Percentiles rank a stretch among this genome's conserved stretches.
Conservation (phyloP, 768 basidiomycete genomes). For the Boletus pseudo-olivaceus region DNA sequence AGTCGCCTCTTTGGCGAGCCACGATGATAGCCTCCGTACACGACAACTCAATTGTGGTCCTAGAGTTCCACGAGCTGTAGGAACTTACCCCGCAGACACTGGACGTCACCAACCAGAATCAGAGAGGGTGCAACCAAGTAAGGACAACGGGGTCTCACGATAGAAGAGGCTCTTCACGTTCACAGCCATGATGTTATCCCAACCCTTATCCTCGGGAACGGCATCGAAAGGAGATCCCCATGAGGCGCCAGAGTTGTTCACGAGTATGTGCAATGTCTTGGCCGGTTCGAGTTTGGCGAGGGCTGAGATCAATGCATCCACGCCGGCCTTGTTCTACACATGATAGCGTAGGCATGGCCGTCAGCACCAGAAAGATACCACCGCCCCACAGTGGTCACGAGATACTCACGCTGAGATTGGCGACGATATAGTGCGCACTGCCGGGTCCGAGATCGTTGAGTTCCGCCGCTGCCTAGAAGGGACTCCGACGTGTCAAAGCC, state of each 20-base stretch:
- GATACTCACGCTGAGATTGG: constrained; percentile 63
- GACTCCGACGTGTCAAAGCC: background rate
- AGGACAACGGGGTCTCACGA: constrained; percentile 40
- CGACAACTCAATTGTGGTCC: background rate
- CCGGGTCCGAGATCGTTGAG: constrained; percentile 61
- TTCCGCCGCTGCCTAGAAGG: constrained; percentile 46
- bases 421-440: constrained; percentile 68
- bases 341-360: background rate
- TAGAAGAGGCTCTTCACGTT: constrained; percentile 88
- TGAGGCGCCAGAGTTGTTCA: constrained; percentile 79
- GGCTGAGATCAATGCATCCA: constrained; percentile 63
- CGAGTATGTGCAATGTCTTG: constrained; percentile 70
- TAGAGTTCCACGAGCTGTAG: background rate
- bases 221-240: constrained; percentile 73
- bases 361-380: background rate
- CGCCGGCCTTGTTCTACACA: constrained; percentile 71
- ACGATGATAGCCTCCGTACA: constrained; percentile 36
- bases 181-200: constrained; percentile 79
- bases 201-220: constrained; percentile 78
- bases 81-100: constrained; percentile 45
- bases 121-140: background rate
- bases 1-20: constrained; percentile 61
- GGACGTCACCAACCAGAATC: background rate
- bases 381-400: background rate
- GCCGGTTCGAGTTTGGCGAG: constrained; percentile 60